Evolutionary conservation across 2,329 filamentous ascomycete species (phyloP), one percentile per base, ranked within the genome.

Genomic region (Fusarium agapanthi): DNA sequence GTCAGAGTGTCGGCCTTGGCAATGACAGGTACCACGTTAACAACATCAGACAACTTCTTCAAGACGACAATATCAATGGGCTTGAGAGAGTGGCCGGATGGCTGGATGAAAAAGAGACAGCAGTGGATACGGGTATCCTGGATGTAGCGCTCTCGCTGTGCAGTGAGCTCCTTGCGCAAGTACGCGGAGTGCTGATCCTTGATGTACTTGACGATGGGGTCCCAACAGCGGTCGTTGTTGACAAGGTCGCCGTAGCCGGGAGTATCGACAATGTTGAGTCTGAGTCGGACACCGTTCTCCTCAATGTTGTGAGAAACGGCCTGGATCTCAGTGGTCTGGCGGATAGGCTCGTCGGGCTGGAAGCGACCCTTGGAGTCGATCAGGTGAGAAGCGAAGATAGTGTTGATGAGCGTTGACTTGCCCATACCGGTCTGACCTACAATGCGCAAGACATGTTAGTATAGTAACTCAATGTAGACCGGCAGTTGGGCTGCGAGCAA

Each of bases 201-300:
- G 90, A 99, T 99, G 87, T 99, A 99, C 89, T 99, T 99, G 89
- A 99, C 95, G 83, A 99, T 99, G 73, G 96, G 96, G 82, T 99
- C 96, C 96, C 96, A 99, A 91, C 96, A 99, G 89, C 96, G 93
- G 87, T 99, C 96, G 85, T 99, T 99, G 90, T 99, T 99, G 85
- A 99, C 96, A 81, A 98, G 91, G 81, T 99, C 96, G 81, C 96
- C 96, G 81, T 99, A 99, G 75, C 96, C 96, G 74, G 96, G 96
- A 74, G 96, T 99, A 83, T 99, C 96, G 80, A 99, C 96, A 81
- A 99, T 99, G 90, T 98, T 99, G 81, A 99, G 89, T 79, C 96
- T 91, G 80, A 99, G 91, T 81, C 96, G 95, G 77, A 99, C 96
- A 78, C 96, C 96, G 83, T 99, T 99, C 88, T 99, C 96, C 89